These are phyloP conservation scores for Cinnamomum micranthum DNA, from an alignment of 164 flowering plant species.

Conservation along the genomic window DNA sequence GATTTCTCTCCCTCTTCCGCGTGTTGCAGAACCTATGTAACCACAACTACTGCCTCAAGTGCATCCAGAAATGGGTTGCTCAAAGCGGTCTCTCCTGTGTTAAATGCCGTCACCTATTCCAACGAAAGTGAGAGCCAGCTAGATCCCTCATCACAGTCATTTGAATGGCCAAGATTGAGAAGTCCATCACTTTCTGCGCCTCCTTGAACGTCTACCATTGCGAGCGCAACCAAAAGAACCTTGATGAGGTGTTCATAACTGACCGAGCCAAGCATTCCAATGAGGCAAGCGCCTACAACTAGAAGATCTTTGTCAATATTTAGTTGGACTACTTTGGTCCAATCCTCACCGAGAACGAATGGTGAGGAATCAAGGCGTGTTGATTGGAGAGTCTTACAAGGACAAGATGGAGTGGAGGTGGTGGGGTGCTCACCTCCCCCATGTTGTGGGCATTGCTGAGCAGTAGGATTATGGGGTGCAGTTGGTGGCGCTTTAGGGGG, in stretches of 20 bases:
- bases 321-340: conserved; percentile 79
- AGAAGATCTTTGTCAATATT: conserved; percentile 71
- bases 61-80: conserved; percentile 72
- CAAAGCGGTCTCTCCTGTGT: conserved; percentile 67
- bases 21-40: conserved; percentile 70
- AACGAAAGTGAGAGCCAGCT: conserved; percentile 48
- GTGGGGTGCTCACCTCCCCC: conserved; percentile 81
- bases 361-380: conserved; percentile 55
- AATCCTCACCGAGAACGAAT: conserved; percentile 74
- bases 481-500: conserved; percentile 85
- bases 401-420: conserved; percentile 71
- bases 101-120: conserved; percentile 65
- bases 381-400: conserved; percentile 77
- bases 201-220: conserved; percentile 35
- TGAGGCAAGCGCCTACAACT: conserved; percentile 71
- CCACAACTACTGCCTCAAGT: conserved; percentile 81
- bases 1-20: background rate
- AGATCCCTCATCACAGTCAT: conserved; percentile 61
- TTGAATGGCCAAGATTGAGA: conserved; percentile 52
- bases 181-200: conserved; percentile 11
- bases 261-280: conserved; percentile 67
- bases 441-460: conserved; percentile 78
- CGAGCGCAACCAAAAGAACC: conserved; percentile 54
- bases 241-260: conserved; percentile 63
- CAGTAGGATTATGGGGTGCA: conserved; percentile 64